Conservation (phyloP, 2,329 filamentous ascomycete genomes). For the Anthostomella pinea region DNA sequence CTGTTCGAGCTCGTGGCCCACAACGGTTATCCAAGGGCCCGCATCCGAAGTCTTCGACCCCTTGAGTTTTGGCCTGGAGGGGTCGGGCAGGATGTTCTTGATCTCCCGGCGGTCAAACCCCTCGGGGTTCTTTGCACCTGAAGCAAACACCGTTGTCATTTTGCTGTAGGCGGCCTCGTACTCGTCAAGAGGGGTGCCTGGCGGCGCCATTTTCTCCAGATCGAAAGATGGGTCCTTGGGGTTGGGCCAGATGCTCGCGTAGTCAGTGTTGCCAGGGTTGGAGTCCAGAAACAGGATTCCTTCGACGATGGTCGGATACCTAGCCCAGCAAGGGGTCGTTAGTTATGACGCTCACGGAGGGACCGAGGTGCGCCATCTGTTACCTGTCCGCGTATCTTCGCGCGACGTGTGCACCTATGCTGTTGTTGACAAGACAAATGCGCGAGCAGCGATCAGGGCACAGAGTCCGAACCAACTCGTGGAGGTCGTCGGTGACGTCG, state of each 20-base stretch:
- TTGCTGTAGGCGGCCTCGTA: conserved; percentile 28
- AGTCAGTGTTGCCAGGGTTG: conserved; percentile 31
- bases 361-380: too few species aligned
- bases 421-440: conserved; percentile 28
- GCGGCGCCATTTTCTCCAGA: conserved; percentile 18
- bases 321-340: conserved; percentile 3
- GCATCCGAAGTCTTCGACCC: conserved; percentile 20
- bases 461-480: conserved; percentile 26
- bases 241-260: conserved; percentile 27
- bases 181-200: conserved; percentile 26
- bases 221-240: conserved; percentile 25
- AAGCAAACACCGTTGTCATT: conserved; percentile 26
- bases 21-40: conserved; percentile 28
- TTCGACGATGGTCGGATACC: conserved; percentile 23
- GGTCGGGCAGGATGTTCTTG: conserved; percentile 24
- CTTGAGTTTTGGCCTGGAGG: conserved; percentile 26
- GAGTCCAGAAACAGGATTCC: conserved; percentile 33
- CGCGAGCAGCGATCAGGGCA: conserved; percentile 13
- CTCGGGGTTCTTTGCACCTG: conserved; percentile 29
- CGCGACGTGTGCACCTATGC: conserved; percentile 30
- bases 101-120: conserved; percentile 26
- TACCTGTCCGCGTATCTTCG: conserved; percentile 30
- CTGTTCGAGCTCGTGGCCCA: conserved; percentile 30
- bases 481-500: conserved; percentile 23
- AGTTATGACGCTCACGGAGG: too few species aligned